These are phyloP conservation scores for Colletotrichum sidae DNA, from an alignment of 2,329 filamentous ascomycete genomes.

Conservation along the genomic window DNA sequence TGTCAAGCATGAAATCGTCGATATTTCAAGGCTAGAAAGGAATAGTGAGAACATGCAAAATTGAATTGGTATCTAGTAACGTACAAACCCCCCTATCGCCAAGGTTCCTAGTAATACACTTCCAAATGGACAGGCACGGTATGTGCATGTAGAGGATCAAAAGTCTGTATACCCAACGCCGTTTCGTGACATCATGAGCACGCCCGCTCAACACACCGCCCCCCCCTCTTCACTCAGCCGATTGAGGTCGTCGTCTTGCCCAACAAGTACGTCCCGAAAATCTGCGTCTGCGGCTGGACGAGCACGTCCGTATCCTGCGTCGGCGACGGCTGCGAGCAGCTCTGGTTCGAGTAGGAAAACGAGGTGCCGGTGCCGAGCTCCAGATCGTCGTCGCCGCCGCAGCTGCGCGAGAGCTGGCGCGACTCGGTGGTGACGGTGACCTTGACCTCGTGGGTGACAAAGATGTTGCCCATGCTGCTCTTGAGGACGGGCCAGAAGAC, in stretches of 20 bases:
- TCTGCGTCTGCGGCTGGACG: constrained; percentile 1
- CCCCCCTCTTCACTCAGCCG: neutral
- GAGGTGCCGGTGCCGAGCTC: constrained; percentile 3
- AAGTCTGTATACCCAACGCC: neutral
- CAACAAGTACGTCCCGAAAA: constrained; percentile 22
- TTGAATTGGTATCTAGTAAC: no score
- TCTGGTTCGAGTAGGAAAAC: constrained; percentile 6
- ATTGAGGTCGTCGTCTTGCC: constrained; percentile 20
- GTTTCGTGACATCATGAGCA: neutral
- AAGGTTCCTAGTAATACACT: no score
- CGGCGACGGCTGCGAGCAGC: constrained; percentile 5
- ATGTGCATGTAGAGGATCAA: neutral
- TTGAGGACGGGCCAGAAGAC: constrained; percentile 41
- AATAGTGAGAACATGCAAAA: no score
- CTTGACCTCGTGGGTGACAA: constrained; percentile 50
- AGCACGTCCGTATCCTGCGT: constrained; percentile 8
- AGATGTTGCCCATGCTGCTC: constrained; percentile 45
- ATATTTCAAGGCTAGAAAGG: no score
- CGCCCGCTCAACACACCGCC: no score
- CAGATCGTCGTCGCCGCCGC: constrained; percentile 28
- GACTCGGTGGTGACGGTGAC: constrained; percentile 37
- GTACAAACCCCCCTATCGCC: no score
- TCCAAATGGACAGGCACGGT: no score
- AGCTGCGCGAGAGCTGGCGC: neutral
- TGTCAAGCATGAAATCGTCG: no score